Base-by-base conservation (phyloP, 2,329 filamentous ascomycete species). In the Epichloe elymi region DNA sequence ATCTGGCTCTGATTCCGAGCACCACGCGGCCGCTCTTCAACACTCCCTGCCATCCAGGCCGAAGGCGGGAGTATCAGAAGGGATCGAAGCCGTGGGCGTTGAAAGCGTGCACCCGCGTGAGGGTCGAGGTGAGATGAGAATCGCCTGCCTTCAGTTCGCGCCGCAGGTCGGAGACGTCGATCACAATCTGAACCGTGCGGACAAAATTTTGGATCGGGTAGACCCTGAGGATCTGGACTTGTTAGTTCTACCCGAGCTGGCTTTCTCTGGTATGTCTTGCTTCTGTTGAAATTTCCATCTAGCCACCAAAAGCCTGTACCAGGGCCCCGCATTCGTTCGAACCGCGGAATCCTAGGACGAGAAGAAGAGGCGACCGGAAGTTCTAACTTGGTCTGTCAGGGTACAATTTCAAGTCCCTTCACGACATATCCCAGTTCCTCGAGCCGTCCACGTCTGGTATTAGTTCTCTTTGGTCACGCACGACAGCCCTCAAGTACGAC, bases 321-420 rank as follows among this genome's bases (percentile, higher is more conserved):
- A 8, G 6, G 6, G 23, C 1, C 23, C 23, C 6, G 23, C 23
- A 26, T 26, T 26, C 23, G 7, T 26, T 60, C 26, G 26, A 12
- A 5, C 14, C 23, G 23, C 23, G 23, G 23, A 44, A 26, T 26
- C 6, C 23, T 7, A 7, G 23, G 23, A 26, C 23, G 23, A 26
- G 23, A 26, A 26, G 6, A 26, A 26, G 23, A 26, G 23, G 23
- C 23, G 23, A 26, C 23, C 23, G 7, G 7, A 26, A 26, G 2
- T 8, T 26, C 23, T 26, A 26, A 26, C 23, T 8, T 26, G 23
- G 23, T 26, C 23, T 26, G 23, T 26, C 30, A 80, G 85, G 87
- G 33, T 93, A 90, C 70, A 89, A 89, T 63, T 91, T 90, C 69
- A 75, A 77, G 41, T 85, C 82, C 0, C 64, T 87, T 2, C 69